Conservation (phyloP, 2,329 filamentous ascomycete genomes). For the Chalaropsis ovoidea region DNA sequence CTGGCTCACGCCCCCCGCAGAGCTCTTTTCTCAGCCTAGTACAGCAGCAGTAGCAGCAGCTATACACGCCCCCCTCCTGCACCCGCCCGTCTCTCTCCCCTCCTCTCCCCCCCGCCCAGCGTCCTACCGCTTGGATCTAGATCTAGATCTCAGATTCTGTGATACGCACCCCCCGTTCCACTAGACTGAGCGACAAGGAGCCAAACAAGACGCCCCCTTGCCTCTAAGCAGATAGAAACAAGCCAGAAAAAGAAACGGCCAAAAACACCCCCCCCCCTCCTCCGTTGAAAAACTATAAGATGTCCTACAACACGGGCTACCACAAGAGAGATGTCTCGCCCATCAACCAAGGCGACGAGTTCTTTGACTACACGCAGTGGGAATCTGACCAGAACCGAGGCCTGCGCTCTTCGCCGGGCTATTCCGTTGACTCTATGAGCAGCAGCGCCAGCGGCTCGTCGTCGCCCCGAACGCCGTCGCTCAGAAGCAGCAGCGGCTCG, state of each 20-base stretch:
- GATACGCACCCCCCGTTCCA: slow-evolving; percentile 13
- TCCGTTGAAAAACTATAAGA: slow-evolving; percentile 11
- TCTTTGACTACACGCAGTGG: slow-evolving; percentile 14
- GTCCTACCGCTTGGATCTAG: neutral
- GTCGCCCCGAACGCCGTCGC: slow-evolving; percentile 1
- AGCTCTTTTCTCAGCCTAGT: neutral
- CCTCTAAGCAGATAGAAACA: slow-evolving; percentile 10
- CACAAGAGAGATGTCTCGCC: neutral
- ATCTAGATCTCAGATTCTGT: neutral
- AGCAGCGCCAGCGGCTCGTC: neutral
- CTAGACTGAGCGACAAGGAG: neutral
- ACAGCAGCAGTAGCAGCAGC: neutral
- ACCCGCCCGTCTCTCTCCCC: neutral
- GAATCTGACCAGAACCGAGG: neutral
- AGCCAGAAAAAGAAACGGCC: slow-evolving; percentile 1
- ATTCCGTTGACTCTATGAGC: slow-evolving; percentile 2
- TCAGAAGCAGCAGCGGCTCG: neutral
- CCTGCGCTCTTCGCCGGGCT: neutral
- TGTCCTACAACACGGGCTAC: neutral
- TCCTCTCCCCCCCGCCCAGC: neutral
- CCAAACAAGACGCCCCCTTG: slow-evolving; percentile 11
- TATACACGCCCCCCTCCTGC: slow-evolving; percentile 13
- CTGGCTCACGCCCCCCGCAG: neutral
- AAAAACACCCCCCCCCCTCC: slow-evolving; percentile 2
- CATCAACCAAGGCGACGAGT: slow-evolving; percentile 7